phyloP scores from a whole-genome alignment of 768 basidiomycete species.

The Tulasnella sp. region DNA sequence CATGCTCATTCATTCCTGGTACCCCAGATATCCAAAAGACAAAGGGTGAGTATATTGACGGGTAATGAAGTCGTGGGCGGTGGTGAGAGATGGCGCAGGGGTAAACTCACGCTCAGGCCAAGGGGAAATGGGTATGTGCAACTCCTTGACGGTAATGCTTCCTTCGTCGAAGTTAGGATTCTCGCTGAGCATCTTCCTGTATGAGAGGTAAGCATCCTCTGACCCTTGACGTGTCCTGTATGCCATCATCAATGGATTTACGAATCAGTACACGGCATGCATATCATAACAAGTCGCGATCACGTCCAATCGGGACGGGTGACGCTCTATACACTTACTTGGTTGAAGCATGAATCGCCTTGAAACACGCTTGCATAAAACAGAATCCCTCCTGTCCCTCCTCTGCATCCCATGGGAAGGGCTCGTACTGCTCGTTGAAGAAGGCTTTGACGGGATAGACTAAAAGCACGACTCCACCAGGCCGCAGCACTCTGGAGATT shows the following conservation, averaged over 20 bases:
- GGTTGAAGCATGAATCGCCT: neutral
- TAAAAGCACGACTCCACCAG: neutral
- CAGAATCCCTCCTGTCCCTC: slow-evolving; percentile 9
- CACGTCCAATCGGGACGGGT: neutral
- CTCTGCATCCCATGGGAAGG: neutral
- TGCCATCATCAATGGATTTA: too few species aligned
- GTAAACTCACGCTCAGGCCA: slow-evolving; percentile 3
- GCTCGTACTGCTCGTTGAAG: neutral
- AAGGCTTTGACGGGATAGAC: neutral
- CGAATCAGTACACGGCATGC: too few species aligned
- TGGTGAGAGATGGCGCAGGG: too few species aligned
- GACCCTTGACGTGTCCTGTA: neutral
- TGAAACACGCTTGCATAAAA: neutral
- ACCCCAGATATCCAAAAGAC: neutral
- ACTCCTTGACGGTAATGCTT: neutral
- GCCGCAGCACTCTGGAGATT: neutral
- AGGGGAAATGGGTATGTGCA: slow-evolving; percentile 1
- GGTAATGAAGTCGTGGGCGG: too few species aligned
- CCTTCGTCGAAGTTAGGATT: slow-evolving; percentile 1
- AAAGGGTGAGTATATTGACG: neutral
- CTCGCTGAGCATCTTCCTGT: neutral
- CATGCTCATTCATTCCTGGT: neutral
- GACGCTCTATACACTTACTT: neutral
- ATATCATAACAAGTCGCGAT: too few species aligned
- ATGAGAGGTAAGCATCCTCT: neutral